Evolutionary conservation across 805 yeast species (phyloP).

Genomic region (Pichia insulana): DNA sequence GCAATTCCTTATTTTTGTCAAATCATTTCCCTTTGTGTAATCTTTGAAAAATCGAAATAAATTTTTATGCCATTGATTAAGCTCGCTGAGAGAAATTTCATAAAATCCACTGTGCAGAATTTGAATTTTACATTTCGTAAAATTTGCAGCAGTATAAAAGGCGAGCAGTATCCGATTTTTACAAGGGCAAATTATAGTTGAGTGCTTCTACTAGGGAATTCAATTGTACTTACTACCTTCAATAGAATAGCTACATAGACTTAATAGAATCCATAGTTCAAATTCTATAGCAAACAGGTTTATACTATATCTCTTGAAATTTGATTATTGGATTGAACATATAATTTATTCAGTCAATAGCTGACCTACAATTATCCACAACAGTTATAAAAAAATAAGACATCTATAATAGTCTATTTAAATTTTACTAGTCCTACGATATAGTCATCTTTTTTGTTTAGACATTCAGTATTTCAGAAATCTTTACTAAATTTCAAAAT

Average conservation of each 20-base stretch:
- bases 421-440: neutral
- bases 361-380: no score
- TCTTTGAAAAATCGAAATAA: no score
- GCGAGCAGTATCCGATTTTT: neutral
- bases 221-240: neutral
- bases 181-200: neutral
- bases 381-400: no score
- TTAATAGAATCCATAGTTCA: neutral
- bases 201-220: neutral
- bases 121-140: no score
- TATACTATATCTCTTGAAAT: neutral
- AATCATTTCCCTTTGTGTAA: neutral
- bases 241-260: neutral
- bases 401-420: neutral
- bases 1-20: neutral
- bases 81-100: no score
- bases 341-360: no score
- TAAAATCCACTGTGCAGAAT: no score
- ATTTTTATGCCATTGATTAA: no score
- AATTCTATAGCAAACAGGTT: neutral
- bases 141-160: neutral
- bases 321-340: no score
- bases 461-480: neutral
- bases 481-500: conserved; percentile 24
- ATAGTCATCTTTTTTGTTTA: neutral